These are phyloP conservation scores for Linderniella brevidens DNA, from an alignment of 257 asterid species.

Conservation along the genomic window DNA sequence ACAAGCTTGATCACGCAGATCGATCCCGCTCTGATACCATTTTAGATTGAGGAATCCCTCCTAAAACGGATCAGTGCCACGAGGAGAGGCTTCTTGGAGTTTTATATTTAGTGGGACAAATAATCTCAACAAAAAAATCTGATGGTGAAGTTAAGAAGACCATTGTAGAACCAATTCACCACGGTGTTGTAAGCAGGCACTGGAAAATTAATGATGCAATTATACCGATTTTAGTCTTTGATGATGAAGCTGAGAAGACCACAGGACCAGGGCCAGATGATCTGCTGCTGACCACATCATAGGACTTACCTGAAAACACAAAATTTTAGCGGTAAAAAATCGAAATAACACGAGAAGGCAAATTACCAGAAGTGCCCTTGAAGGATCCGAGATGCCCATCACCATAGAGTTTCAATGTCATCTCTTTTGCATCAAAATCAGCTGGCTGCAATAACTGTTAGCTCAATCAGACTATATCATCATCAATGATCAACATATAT, in stretches of 20 bases:
- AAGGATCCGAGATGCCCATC: slow-evolving; percentile 38
- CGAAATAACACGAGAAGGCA: not conserved
- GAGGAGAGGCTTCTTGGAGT: too few species aligned
- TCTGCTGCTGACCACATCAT: slow-evolving; percentile 34
- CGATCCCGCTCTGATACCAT: too few species aligned
- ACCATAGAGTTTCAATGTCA: slow-evolving; percentile 26
- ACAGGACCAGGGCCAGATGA: slow-evolving; percentile 31
- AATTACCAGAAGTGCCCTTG: slow-evolving; percentile 37
- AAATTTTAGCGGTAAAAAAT: not conserved
- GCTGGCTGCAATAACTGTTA: slow-evolving; percentile 25
- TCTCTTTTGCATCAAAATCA: slow-evolving; percentile 34
- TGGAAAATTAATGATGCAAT: not conserved
- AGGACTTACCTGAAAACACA: slow-evolving; percentile 35
- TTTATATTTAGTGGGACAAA: too few species aligned
- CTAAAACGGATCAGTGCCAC: too few species aligned
- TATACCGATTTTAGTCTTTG: slow-evolving; percentile 46
- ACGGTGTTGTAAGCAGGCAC: not conserved
- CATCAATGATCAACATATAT: not conserved
- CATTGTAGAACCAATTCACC: too few species aligned
- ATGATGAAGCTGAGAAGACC: slow-evolving; percentile 34
- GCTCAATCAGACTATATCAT: not conserved
- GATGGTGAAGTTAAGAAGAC: too few species aligned
- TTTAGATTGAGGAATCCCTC: too few species aligned
- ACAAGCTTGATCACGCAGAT: too few species aligned
- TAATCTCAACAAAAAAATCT: too few species aligned